Conservation (phyloP, 495 filamentous ascomycete genomes). For the Tuber brumale region DNA sequence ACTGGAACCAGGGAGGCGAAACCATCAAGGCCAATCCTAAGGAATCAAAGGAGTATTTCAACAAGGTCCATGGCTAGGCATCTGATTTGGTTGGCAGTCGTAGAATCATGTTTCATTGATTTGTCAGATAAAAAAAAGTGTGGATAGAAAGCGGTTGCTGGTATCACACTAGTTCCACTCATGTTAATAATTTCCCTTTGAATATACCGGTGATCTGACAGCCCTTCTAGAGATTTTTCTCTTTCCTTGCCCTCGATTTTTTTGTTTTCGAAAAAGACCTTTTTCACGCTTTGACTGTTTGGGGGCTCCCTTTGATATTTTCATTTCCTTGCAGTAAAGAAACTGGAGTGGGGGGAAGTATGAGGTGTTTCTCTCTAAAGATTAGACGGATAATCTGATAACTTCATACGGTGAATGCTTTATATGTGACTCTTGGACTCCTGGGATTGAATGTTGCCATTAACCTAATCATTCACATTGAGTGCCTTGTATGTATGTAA, state of each 20-base stretch:
- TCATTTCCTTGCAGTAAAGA: not conserved
- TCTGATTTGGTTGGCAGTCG: not conserved
- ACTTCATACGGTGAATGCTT: not conserved
- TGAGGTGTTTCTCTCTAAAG: not conserved
- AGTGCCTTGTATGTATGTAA: no score
- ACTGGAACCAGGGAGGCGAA: slow-evolving; percentile 52
- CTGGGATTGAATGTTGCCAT: not conserved
- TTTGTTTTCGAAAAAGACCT: not conserved
- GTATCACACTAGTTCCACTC: not conserved
- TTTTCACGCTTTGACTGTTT: not conserved
- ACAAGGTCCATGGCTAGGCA: slow-evolving; percentile 40
- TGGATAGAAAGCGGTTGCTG: not conserved
- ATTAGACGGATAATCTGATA: not conserved
- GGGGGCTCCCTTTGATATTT: not conserved
- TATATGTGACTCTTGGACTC: not conserved
- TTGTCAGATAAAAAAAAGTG: not conserved
- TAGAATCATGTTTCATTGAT: not conserved
- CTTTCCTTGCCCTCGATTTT: not conserved
- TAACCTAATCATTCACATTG: not conserved
- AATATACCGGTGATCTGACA: not conserved
- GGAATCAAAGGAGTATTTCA: slow-evolving; percentile 48
- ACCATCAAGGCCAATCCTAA: slow-evolving; percentile 52
- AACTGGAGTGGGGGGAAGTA: not conserved
- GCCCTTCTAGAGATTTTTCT: not conserved
- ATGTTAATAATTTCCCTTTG: not conserved